phyloP scores from a whole-genome alignment of 2,329 filamentous ascomycete genomes.

The Arthrobotrys entomopaga region DNA sequence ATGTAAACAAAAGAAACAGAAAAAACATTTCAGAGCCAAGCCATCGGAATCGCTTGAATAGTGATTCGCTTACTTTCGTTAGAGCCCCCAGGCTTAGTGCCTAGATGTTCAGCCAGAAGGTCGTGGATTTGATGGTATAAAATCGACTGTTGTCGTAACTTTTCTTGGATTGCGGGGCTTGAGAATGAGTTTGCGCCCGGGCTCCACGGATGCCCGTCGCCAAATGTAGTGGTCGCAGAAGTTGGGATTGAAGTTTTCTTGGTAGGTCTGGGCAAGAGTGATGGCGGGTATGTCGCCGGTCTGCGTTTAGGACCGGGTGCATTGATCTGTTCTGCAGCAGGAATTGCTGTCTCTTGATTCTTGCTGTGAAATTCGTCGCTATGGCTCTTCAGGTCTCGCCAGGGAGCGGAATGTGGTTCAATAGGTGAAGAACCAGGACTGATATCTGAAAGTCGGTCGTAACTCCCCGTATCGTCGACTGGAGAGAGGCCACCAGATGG shows the following conservation, averaged over 20 bases:
- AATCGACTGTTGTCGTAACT: conserved; percentile 34
- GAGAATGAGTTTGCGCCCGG: conserved; percentile 30
- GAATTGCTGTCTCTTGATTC: background rate
- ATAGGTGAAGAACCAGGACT: conserved; percentile 38
- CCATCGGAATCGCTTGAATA: no score
- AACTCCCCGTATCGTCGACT: conserved; percentile 15
- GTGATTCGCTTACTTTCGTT: conserved; percentile 28
- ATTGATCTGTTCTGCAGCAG: background rate
- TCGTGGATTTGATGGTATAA: conserved; percentile 49
- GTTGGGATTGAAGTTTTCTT: conserved; percentile 15
- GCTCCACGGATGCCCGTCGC: no score
- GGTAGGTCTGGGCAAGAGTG: background rate
- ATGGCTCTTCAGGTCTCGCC: conserved; percentile 10
- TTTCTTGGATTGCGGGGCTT: conserved; percentile 32
- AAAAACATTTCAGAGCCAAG: no score
- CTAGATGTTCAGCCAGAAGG: conserved; percentile 28
- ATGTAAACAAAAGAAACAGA: no score
- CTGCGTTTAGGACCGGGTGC: background rate
- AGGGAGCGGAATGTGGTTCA: conserved; percentile 15
- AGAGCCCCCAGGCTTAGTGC: conserved; percentile 19
- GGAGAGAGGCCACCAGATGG: conserved; percentile 20
- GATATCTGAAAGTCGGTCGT: conserved; percentile 47
- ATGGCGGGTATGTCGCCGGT: conserved; percentile 1
- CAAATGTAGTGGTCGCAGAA: background rate
- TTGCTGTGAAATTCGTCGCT: conserved; percentile 12